A percentile compares a stretch with the other conserved stretches of the same genome.
Evolutionary conservation across 2,329 filamentous ascomycete genomes (phyloP).

Genomic region (Chaetomium sp.): DNA sequence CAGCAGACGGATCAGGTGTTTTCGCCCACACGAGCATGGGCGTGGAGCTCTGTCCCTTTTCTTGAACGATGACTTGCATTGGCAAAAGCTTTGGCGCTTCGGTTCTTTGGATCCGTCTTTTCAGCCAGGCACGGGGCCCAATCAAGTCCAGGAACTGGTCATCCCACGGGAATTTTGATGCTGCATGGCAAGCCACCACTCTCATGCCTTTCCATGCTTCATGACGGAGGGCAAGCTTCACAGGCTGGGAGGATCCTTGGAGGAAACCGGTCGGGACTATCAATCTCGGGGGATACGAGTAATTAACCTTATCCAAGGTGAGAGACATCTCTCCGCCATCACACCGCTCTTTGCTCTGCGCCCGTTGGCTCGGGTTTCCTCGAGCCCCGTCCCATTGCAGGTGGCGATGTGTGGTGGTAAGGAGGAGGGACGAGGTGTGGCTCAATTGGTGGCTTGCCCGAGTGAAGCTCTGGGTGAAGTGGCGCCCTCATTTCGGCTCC

Average conservation of each 20-base stretch:
- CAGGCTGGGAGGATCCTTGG: too few relatives aligned
- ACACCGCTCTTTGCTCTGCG: constrained; percentile 13
- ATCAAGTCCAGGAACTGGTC: background rate
- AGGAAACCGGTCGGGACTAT: too few relatives aligned
- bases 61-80: too few relatives aligned
- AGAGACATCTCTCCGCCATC: background rate
- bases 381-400: background rate
- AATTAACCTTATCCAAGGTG: background rate
- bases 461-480: background rate
- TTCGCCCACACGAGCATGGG: constrained; percentile 4
- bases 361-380: background rate
- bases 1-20: background rate
- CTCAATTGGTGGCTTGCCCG: constrained; percentile 9
- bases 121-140: background rate
- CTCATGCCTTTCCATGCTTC: too few relatives aligned
- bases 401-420: background rate
- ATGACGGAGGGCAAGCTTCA: too few relatives aligned
- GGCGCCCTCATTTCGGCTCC: constrained; percentile 8
- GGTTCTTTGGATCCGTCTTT: constrained; percentile 13
- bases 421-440: background rate
- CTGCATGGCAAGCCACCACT: too few relatives aligned
- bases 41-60: too few relatives aligned
- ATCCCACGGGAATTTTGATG: too few relatives aligned
- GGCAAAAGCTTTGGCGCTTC: constrained; percentile 9
- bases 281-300: too few relatives aligned